Conservation (phyloP, 106 monocot species). For the Dendrobium chrysotoxum region DNA sequence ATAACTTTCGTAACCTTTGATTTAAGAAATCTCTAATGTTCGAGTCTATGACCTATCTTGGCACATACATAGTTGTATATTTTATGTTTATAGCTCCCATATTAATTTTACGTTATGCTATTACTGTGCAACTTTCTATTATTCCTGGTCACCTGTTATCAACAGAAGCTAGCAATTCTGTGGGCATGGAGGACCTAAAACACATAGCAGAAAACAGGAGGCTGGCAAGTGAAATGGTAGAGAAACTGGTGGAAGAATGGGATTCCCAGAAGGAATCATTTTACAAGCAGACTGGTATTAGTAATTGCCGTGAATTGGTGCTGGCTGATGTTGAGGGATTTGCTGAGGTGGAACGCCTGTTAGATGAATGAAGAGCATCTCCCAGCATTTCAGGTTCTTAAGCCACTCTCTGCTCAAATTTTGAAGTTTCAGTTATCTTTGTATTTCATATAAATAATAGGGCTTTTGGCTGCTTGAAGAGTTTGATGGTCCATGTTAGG, state of each 20-base stretch:
- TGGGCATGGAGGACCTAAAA: conserved; percentile 46
- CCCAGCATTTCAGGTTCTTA: background rate
- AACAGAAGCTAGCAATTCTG: conserved; percentile 33
- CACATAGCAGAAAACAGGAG: conserved; percentile 39
- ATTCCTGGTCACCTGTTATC: background rate
- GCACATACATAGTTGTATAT: background rate
- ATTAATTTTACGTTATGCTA: background rate
- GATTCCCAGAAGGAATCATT: conserved; percentile 54
- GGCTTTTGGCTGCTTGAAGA: background rate
- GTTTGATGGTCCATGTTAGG: background rate
- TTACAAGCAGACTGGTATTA: conserved; percentile 46
- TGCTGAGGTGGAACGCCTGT: conserved; percentile 38
- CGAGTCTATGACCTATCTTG: background rate
- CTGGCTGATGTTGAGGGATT: conserved; percentile 34
- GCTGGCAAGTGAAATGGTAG: conserved; percentile 24
- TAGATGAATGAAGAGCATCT: conserved; percentile 22
- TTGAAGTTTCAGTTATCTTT: too few species aligned
- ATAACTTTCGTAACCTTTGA: background rate
- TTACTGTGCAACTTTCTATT: background rate
- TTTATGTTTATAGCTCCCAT: background rate
- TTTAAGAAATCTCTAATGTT: background rate
- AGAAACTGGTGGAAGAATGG: conserved; percentile 51
- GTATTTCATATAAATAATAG: background rate
- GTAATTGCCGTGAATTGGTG: conserved; percentile 19
- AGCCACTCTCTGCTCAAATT: background rate